phyloP scores from a whole-genome alignment of 768 basidiomycete species.

The Suillus cothurnatus region DNA sequence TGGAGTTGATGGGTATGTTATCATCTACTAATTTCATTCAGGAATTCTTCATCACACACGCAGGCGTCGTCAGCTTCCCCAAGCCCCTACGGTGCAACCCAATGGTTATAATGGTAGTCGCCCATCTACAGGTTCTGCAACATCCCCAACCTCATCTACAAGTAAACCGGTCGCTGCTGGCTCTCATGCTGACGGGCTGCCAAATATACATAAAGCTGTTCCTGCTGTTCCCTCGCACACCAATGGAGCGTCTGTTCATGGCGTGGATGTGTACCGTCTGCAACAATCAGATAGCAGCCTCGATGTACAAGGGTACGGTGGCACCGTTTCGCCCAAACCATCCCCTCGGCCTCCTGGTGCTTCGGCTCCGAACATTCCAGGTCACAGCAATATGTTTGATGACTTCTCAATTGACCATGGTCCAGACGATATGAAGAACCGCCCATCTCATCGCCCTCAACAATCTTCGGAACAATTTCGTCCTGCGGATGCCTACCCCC shows the following conservation, averaged over 20 bases:
- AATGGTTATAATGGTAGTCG: slow-evolving; percentile 17
- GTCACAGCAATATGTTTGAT: slow-evolving; percentile 23
- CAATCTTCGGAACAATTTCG: slow-evolving; percentile 23
- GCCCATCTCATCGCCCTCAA: slow-evolving; percentile 22
- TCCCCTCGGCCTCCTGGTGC: slow-evolving; percentile 34
- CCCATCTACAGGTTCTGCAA: slow-evolving; percentile 24
- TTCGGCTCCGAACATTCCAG: slow-evolving; percentile 29
- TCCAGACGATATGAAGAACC: slow-evolving; percentile 11
- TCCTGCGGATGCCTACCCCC: slow-evolving; percentile 20
- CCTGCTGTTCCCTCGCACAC: slow-evolving; percentile 26
- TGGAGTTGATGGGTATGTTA: slow-evolving; percentile 27
- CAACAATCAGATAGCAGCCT: slow-evolving; percentile 10
- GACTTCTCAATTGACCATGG: slow-evolving; percentile 9
- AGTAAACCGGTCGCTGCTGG: slow-evolving; percentile 15
- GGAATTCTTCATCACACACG: neutral
- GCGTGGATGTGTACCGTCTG: slow-evolving; percentile 11
- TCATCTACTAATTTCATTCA: neutral
- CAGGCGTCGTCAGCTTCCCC: slow-evolving; percentile 34
- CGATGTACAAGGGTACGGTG: slow-evolving; percentile 18
- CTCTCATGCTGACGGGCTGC: slow-evolving; percentile 20
- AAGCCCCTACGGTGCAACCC: slow-evolving; percentile 24
- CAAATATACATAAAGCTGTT: slow-evolving; percentile 34
- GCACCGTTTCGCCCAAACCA: slow-evolving; percentile 17
- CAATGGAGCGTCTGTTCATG: slow-evolving; percentile 14
- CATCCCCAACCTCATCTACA: slow-evolving; percentile 18